Percentiles rank a stretch among this genome's conserved stretches.
phyloP scores from a whole-genome alignment of 2,329 filamentous ascomycete species.

The Chrysoporthe deuterocubensis region DNA sequence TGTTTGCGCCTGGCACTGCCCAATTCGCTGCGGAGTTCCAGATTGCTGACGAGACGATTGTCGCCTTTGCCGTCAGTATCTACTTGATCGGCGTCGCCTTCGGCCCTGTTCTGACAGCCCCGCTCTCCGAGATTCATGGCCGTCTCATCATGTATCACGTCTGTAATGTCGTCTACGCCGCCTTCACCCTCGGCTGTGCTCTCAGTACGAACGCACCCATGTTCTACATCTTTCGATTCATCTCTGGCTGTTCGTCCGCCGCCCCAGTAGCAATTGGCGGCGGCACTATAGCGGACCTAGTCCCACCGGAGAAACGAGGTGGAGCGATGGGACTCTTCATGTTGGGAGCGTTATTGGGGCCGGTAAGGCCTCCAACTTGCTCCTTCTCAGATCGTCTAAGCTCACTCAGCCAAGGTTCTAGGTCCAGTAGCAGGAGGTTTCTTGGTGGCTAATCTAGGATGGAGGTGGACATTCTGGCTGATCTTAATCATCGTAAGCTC shows the following conservation, averaged over 20 bases:
- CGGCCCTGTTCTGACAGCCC: no score
- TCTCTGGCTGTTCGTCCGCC: not conserved
- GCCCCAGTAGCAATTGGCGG: not conserved
- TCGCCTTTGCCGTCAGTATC: no score
- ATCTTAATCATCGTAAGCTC: no score
- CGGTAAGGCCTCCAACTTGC: not conserved
- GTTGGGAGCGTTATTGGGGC: not conserved
- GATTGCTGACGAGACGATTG: no score
- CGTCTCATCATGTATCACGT: not conserved
- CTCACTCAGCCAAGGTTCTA: not conserved
- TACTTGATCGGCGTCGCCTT: no score
- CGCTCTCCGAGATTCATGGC: not conserved
- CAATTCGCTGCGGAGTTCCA: no score
- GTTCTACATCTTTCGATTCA: not conserved
- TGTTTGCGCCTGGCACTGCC: no score
- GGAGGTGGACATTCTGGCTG: no score
- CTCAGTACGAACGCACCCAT: not conserved
- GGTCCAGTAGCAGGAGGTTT: no score
- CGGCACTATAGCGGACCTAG: not conserved
- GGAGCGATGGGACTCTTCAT: not conserved
- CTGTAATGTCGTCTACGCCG: not conserved
- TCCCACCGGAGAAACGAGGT: not conserved
- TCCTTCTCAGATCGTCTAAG: no score
- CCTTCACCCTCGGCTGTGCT: not conserved
- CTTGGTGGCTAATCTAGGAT: no score